Percentiles rank a stretch among this genome's conserved stretches.
These are phyloP conservation scores for Phytophthora brassicae DNA, from an alignment of 352 stramenopile genomes.

Conservation along the genomic window DNA sequence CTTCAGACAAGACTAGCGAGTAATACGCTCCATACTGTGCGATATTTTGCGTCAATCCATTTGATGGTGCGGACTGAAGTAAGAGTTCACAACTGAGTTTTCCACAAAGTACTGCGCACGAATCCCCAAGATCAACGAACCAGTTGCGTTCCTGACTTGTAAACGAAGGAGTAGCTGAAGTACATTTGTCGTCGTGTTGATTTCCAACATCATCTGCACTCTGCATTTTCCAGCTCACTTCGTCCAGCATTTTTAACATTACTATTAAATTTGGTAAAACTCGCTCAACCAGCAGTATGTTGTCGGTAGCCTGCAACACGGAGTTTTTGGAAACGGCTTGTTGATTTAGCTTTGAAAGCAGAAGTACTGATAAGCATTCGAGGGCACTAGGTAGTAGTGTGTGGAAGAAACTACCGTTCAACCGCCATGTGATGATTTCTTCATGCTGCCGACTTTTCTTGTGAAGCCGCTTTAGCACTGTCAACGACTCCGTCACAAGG, in stretches of 20 bases:
- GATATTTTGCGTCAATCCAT: not conserved
- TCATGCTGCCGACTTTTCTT: slow-evolving; percentile 57
- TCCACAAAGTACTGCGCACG: slow-evolving; percentile 48
- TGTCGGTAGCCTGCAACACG: not conserved
- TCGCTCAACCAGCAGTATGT: slow-evolving; percentile 34
- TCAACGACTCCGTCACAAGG: slow-evolving; percentile 36
- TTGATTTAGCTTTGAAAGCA: slow-evolving; percentile 1
- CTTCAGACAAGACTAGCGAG: slow-evolving; percentile 19
- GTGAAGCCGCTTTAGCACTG: slow-evolving; percentile 50
- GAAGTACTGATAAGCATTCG: slow-evolving; percentile 44
- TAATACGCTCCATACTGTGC: slow-evolving; percentile 1
- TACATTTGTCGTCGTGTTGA: slow-evolving; percentile 26
- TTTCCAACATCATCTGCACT: slow-evolving; percentile 29
- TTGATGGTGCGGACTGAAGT: slow-evolving; percentile 5
- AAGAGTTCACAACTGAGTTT: slow-evolving; percentile 40
- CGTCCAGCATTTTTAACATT: slow-evolving; percentile 63
- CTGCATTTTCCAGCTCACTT: slow-evolving; percentile 64
- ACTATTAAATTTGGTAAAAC: slow-evolving; percentile 40
- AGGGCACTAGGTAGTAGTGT: slow-evolving; percentile 44
- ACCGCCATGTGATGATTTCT: slow-evolving; percentile 45
- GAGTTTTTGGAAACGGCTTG: not conserved
- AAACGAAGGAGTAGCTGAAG: not conserved
- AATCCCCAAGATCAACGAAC: slow-evolving; percentile 53
- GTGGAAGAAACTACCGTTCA: slow-evolving; percentile 58
- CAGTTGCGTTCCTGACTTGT: slow-evolving; percentile 29